Evolutionary conservation across 208 protist genomes (phyloP), one percentile per base, ranked within the genome.

Genomic region (Acanthamoeba polyphaga): DNA sequence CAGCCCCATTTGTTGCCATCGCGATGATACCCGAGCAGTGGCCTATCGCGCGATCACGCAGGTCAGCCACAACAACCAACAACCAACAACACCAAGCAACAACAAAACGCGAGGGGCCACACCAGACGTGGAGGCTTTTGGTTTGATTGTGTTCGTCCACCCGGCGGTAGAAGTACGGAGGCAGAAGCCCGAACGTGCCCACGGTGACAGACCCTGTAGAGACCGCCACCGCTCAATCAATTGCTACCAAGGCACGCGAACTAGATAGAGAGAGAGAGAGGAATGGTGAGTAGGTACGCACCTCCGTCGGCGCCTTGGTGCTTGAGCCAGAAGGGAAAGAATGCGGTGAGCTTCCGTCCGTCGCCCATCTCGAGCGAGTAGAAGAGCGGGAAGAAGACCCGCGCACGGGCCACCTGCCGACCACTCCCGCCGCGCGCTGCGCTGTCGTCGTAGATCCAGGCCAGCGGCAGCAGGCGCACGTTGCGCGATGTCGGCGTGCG

Each of bases 291-390:
- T 8, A 13, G 55, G 17, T 13, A 62, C 55, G 12, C 4, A 49
- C 46, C 46, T 49, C 17, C 29, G 15, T 49, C 32, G 17, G 72
- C 19, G 15, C 43, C 43, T 27, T 53, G 74, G 19, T 24, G 29
- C 6, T 84, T 15, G 74, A 84, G 46, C 74, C 74, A 84, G 74
- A 84, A 84, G 74, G 74, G 74, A 38, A 84, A 84, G 74, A 84
- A 53, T 3, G 43, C 74, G 17, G 34, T 84, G 5, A 53, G 24
- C n/a, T 53, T 27, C 74, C 74, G 74, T 1, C 38, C 43, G 74
- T 84, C 74, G 74, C 43, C 74, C 74, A 84, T n/a, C 43, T 84
- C 74, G 38, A 84, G 19, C 8, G 74, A 46, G 46, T 84, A 84
- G 74, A 29, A 84, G 6, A 84, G 74, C 46, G 74, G 74, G 74